A percentile compares a stretch with the other conserved stretches of the same genome.
Evolutionary conservation across 2,329 filamentous ascomycete species (phyloP).

Genomic region (Cladorrhinum sp.): DNA sequence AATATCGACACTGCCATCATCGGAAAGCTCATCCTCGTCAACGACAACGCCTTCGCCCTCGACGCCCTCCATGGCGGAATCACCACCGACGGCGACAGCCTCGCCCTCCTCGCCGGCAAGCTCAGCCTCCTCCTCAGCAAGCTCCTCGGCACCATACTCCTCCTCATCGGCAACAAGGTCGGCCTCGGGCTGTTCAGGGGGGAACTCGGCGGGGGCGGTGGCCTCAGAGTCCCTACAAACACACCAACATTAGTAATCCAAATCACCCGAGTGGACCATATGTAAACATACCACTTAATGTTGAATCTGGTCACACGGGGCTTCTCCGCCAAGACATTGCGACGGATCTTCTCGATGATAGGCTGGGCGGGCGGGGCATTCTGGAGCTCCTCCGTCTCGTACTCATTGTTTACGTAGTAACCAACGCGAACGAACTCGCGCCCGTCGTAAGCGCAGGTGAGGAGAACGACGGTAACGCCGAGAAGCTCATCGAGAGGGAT

Average conservation of each 20-base stretch:
- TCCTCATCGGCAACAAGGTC: conserved; percentile 82
- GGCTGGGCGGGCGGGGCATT: conserved; percentile 90
- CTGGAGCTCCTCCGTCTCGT: conserved; percentile 85
- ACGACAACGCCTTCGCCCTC: conserved; percentile 32
- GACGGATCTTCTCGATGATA: conserved; percentile 83
- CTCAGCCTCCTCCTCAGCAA: conserved; percentile 64
- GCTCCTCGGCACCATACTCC: conserved; percentile 87
- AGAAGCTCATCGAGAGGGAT: conserved; percentile 95
- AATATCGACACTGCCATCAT: conserved; percentile 40
- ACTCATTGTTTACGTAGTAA: conserved; percentile 99
- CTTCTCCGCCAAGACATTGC: conserved; percentile 95
- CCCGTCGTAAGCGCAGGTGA: conserved; percentile 94
- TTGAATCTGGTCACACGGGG: conserved; percentile 95
- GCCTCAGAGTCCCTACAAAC: conserved; percentile 86
- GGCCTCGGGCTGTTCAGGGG: conserved; percentile 94
- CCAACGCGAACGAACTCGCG: conserved; percentile 97
- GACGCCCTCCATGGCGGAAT: conserved; percentile 35
- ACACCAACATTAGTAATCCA: conserved; percentile 24
- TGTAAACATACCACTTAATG: conserved; percentile 82
- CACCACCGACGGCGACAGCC: conserved; percentile 22
- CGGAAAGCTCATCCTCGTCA: conserved; percentile 38
- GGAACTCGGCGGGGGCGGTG: conserved; percentile 91
- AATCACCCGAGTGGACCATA: background rate
- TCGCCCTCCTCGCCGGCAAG: conserved; percentile 51
- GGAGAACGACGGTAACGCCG: conserved; percentile 92